Evolutionary conservation across 2,329 filamentous ascomycete genomes (phyloP), one percentile per base, ranked within the genome.

Genomic region (Cryphonectria nitschkei): DNA sequence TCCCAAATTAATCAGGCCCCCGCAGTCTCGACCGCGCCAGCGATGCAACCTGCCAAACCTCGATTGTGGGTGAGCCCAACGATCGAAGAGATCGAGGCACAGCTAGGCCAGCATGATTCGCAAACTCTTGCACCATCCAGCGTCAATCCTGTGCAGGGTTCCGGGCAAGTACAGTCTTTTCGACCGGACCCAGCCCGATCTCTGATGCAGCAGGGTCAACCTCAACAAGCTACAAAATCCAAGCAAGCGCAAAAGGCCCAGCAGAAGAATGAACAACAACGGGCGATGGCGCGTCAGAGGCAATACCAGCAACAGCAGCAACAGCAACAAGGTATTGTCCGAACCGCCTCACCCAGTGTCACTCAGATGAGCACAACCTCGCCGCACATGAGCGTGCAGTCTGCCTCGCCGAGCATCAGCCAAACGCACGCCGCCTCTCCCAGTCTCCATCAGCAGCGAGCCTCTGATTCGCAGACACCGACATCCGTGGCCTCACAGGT

Each of bases 231-330:
- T 29, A 71, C 70, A 22, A 65, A 54, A 34, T 50, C 73, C 22
- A 54, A 72, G 6, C 74, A 74, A 1, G 56, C 75, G 34, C 70
- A 75, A 14, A 74, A 75, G 19, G 69, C 72, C 32, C 76, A 76
- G 39, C 74, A 74, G 13, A 73, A 74, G 37, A 68, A 68, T 5
- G 64, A 70, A 22, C 71, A 72, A 43, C 71, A 70, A 62, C 68
- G 70, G 39, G 66, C 66, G 9, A 41, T 74, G 37, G 63, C 71
- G 32, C 72, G 73, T 1, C 73, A 71, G 26, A 74, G 72, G 34
- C 74, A 75, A 26, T 74, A 70, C 29, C 70, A 73, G 54, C 73
- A 73, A 52, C 72, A 74, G 39, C 73, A 74, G 32, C 73, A 73
- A 46, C 75, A 73, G 60, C 75, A 76, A 39, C 71, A 75, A 19